Evolutionary conservation across 306 rosid genomes (phyloP).

Genomic region (Adenanthera pavonina): DNA sequence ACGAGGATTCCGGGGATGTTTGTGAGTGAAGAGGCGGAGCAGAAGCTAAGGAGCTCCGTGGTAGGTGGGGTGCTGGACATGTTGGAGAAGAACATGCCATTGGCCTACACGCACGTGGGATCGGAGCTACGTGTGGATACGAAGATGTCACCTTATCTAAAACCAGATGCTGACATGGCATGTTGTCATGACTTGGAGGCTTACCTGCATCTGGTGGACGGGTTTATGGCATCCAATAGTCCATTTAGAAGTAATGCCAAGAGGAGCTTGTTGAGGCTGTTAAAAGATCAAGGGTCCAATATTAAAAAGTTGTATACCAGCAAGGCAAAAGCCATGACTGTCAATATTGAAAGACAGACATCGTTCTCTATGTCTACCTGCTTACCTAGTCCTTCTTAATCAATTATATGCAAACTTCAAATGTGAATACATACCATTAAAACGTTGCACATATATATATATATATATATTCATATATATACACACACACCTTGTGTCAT

Average conservation of each 20-base stretch:
- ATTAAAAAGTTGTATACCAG: slow-evolving; percentile 81
- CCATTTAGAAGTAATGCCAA: slow-evolving; percentile 88
- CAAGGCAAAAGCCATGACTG: slow-evolving; percentile 66
- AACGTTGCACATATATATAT: background rate
- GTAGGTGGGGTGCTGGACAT: slow-evolving; percentile 47
- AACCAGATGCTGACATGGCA: slow-evolving; percentile 84
- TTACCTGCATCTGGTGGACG: slow-evolving; percentile 90
- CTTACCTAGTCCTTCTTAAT: slow-evolving; percentile 79
- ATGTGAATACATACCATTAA: slow-evolving; percentile 32
- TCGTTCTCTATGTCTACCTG: slow-evolving; percentile 52
- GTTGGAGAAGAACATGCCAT: slow-evolving; percentile 43
- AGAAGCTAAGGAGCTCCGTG: slow-evolving; percentile 44
- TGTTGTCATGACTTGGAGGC: slow-evolving; percentile 97
- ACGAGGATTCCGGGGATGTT: slow-evolving; percentile 69
- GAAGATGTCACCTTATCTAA: slow-evolving; percentile 85
- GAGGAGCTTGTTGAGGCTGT: slow-evolving; percentile 72
- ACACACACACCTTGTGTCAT: background rate
- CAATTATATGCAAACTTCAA: background rate
- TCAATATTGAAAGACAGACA: slow-evolving; percentile 54
- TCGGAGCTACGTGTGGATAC: slow-evolving; percentile 75
- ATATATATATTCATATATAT: background rate
- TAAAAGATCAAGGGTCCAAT: slow-evolving; percentile 76
- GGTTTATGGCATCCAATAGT: slow-evolving; percentile 78
- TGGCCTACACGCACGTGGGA: slow-evolving; percentile 86
- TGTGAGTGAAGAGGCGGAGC: slow-evolving; percentile 58